These are phyloP conservation scores for Ceratobasidium sp. DNA, from an alignment of 1,284 basidiomycete species.

Conservation along the genomic window DNA sequence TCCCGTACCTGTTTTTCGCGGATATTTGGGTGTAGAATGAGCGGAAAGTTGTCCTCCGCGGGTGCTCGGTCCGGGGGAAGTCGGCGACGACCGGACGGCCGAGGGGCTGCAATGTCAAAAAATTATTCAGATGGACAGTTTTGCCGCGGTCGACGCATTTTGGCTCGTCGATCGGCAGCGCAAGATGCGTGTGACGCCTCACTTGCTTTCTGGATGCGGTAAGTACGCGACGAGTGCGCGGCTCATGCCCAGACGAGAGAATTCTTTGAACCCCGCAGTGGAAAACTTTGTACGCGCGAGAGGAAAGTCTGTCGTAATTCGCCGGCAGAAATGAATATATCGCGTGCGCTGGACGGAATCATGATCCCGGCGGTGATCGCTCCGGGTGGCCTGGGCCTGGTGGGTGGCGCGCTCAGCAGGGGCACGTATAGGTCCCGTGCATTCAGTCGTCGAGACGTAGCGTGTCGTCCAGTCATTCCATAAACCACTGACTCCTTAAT, in stretches of 20 bases:
- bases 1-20: not conserved
- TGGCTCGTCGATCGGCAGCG: conserved; percentile 8
- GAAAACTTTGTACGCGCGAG: not conserved
- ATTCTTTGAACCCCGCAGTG: not conserved
- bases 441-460: not conserved
- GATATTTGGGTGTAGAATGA: not conserved
- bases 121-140: not conserved
- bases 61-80: not conserved
- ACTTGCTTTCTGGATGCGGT: not conserved
- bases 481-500: too few relatives aligned
- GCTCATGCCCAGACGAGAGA: not conserved
- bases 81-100: not conserved
- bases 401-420: not conserved
- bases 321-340: not conserved
- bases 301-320: not conserved
- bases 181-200: not conserved
- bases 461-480: not conserved
- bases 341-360: conserved; percentile 7
- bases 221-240: not conserved
- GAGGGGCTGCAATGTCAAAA: too few relatives aligned
- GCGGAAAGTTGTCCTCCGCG: not conserved
- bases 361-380: not conserved
- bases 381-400: conserved; percentile 8
- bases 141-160: conserved; percentile 2
- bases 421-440: not conserved